Conservation (phyloP, 306 rosid species). For the Medicago ruthenica region DNA sequence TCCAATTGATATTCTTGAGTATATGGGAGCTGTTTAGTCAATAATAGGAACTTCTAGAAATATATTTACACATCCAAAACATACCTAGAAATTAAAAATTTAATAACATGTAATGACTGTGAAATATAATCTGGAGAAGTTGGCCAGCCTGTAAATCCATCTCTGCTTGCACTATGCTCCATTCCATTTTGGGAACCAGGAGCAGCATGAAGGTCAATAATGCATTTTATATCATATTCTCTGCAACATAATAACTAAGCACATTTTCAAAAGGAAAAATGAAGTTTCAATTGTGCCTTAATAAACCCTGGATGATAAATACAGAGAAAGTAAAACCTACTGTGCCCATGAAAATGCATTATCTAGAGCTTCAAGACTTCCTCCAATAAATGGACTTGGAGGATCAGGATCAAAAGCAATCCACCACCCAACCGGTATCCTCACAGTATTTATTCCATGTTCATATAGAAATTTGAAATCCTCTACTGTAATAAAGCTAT, state of each 20-base stretch:
- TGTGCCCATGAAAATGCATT: constrained; percentile 96
- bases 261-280: constrained; percentile 32
- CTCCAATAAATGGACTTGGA: constrained; percentile 86
- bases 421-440: constrained; percentile 99
- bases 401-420: constrained; percentile 97
- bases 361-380: constrained; percentile 87
- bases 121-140: constrained; percentile 63
- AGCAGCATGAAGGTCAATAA: constrained; percentile 93
- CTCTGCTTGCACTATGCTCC: constrained; percentile 95
- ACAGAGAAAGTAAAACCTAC: constrained; percentile 61
- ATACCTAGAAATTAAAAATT: constrained; percentile 78
- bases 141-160: constrained; percentile 83
- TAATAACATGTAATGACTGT: constrained; percentile 73
- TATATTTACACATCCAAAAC: too few species aligned
- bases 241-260: constrained; percentile 55
- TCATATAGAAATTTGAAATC: constrained; percentile 83
- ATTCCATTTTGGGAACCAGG: constrained; percentile 94
- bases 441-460: constrained; percentile 91
- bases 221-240: constrained; percentile 75
- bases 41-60: too few species aligned
- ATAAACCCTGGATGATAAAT: constrained; percentile 30
- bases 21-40: too few species aligned
- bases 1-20: too few species aligned
- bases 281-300: constrained; percentile 25
- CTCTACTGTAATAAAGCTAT: constrained; percentile 69